Conservation (phyloP, 2,329 filamentous ascomycete genomes). For the Zasmidium cellare region DNA sequence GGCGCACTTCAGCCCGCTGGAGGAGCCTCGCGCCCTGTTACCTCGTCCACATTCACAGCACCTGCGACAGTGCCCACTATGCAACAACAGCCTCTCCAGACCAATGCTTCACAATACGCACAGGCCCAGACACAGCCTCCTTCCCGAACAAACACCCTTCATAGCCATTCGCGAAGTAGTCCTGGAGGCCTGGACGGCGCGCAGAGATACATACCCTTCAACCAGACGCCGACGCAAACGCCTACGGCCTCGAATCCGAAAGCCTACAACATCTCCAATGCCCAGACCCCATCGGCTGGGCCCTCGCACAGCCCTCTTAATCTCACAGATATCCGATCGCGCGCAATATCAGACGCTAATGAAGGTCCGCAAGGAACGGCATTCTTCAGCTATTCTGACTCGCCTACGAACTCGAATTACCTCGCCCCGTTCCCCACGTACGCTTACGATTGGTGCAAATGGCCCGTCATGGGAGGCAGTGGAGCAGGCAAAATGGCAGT, state of each 20-base stretch:
- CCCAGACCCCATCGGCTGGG: conserved; percentile 58
- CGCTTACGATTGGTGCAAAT: conserved; percentile 99
- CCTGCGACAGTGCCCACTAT: conserved; percentile 59
- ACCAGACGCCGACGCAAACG: conserved; percentile 62
- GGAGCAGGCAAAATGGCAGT: conserved; percentile 90
- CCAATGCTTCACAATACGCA: conserved; percentile 60
- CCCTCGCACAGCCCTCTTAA: conserved; percentile 85
- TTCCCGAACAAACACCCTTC: conserved; percentile 66
- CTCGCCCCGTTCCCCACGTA: conserved; percentile 93
- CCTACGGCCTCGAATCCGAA: conserved; percentile 41
- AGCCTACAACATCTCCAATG: conserved; percentile 60
- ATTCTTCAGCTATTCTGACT: conserved; percentile 64
- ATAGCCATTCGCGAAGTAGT: conserved; percentile 78
- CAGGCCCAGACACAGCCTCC: conserved; percentile 44
- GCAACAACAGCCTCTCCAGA: conserved; percentile 47
- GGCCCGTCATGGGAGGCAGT: conserved; percentile 73
- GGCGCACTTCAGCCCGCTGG: conserved; percentile 60
- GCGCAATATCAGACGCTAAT: conserved; percentile 76
- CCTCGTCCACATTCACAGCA: conserved; percentile 57
- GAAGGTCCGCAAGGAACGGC: conserved; percentile 65
- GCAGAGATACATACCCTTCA: conserved; percentile 63
- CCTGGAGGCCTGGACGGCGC: conserved; percentile 53
- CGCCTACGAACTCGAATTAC: conserved; percentile 82
- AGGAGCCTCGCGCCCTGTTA: conserved; percentile 53
- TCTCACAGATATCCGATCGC: conserved; percentile 85